phyloP scores from a whole-genome alignment of 1,284 basidiomycete genomes.

The Vanrija sp. region DNA sequence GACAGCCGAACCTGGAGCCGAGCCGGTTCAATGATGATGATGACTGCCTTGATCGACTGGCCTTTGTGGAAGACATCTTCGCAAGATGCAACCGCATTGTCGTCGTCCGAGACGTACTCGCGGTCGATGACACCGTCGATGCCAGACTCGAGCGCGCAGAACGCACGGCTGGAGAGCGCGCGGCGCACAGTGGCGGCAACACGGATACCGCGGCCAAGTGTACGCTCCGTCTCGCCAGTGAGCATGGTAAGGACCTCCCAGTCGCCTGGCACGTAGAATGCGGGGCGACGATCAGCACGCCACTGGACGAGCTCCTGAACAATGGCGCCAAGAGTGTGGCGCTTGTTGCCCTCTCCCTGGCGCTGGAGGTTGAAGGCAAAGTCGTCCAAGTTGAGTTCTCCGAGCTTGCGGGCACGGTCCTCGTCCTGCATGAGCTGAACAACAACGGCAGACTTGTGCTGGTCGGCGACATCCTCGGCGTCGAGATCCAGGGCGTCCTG shows the following conservation, averaged over 20 bases:
- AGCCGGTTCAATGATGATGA: conserved; percentile 66
- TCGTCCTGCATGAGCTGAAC: conserved; percentile 81
- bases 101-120: conserved; percentile 59
- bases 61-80: conserved; percentile 62
- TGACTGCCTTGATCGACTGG: conserved; percentile 75
- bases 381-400: conserved; percentile 91
- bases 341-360: conserved; percentile 73
- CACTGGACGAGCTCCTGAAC: conserved; percentile 82
- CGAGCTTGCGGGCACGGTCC: conserved; percentile 75
- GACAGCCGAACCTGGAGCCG: conserved; percentile 73
- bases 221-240: conserved; percentile 82
- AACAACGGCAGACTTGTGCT: conserved; percentile 77
- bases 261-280: conserved; percentile 63
- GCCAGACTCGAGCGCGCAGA: conserved; percentile 71
- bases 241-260: conserved; percentile 93
- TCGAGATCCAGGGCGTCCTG: conserved; percentile 93
- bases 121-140: conserved; percentile 77
- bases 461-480: conserved; percentile 86
- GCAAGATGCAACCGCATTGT: conserved; percentile 39
- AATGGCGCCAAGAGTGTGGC: conserved; percentile 82
- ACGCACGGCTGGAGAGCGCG: conserved; percentile 29
- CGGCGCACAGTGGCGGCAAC: conserved; percentile 67
- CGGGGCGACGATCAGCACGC: conserved; percentile 70
- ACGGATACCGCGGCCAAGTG: conserved; percentile 73
- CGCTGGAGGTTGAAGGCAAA: conserved; percentile 85